Evolutionary conservation across 441 rosid species (phyloP), one percentile per base, ranked within the genome.

Genomic region (Cnidoscolus chayamansa): DNA sequence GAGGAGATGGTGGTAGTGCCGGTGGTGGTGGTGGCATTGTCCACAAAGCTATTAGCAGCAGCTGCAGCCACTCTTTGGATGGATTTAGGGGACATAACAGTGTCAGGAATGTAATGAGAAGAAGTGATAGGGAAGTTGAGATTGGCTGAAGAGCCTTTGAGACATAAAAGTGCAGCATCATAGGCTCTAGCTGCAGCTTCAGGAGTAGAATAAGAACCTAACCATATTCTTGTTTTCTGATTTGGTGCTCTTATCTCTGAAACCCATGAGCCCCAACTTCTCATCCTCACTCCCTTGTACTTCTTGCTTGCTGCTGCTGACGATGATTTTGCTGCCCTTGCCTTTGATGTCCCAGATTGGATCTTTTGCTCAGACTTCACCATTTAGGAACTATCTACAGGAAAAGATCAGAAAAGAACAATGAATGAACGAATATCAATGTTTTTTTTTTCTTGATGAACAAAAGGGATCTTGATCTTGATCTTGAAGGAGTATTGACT

Each of bases 231-330:
- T 51, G 96, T 86, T 70, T 95, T 92, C 61, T 91, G 94, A 82
- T 92, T 91, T 10, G 99, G 98, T 35, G 99, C 96, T 74, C 98
- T 86, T 31, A 94, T 94, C 78, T 94, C 99, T 19, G 98, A 90
- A 4, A 94, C 99, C 97, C 98, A 94, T 0, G 99, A 94, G 0
- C 99, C 97, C 98, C 99, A 92, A 48, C 93, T 94, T 65, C 99
- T 92, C 99, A 92, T 94, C 76, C 99, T 89, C 43, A 92, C 98
- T 65, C 98, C 99, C 76, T 83, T 94, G 80, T 84, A 92, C 83
- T 90, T 92, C 89, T 85, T 91, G 76, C 72, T 74, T 78, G 76
- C 2, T 69, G 84, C 45, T 43, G 86, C 73, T 25, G 84, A 59
- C 25, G 76, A 49, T 10, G 86, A 43, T 35, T 79, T 9, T 19